Base-by-base conservation (phyloP, 2,329 filamentous ascomycete species). In the Phyllosticta citriasiana region DNA sequence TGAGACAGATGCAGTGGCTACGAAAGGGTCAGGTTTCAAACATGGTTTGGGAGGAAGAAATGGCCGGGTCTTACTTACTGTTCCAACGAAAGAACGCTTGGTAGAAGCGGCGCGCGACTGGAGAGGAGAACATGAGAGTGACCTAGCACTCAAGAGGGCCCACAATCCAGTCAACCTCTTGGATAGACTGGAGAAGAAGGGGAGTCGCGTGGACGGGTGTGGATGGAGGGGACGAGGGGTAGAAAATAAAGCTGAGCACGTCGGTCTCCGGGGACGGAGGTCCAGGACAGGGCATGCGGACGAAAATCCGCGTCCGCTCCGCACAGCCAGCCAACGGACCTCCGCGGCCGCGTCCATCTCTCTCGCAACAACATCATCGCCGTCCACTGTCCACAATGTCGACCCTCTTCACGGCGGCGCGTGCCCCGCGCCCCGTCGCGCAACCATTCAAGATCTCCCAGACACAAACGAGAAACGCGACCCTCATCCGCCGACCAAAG, bases 401-500 rank as follows among this genome's bases (percentile, higher is more conserved):
- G 40, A 57, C 68, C 27, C 27, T 71, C 69, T 61, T 73, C 72
- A 8, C 63, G 14, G 55, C 58, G 9, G 25, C 35, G 6, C 58
- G 68, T 57, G 62, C 68, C 63, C 72, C 68, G 22, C 66, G 72
- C 6, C 71, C 70, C 65, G 63, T 65, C 25, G 69, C 73, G 71
- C 40, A 65, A 64, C 54, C 63, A 61, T 16, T 66, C 65, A 25
- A 64, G 24, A 57, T 60, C 47, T 53, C 59, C 33, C 59, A 57
- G 40, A 63, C 55, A 57, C 88, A 92, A 78, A 80, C 85, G 72
- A 87, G 91, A 63, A 85, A 91, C 72, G 94, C 94, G 58, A 91
- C 89, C 25, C 88, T 96, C 65, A 84, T 97, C 71, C 83, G 83
- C 64, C 90, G 94, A 16, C 91, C 91, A n/a, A 88, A 91, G 71